Base-by-base conservation (phyloP, 768 basidiomycete genomes). In the Cantharellus anzutake region DNA sequence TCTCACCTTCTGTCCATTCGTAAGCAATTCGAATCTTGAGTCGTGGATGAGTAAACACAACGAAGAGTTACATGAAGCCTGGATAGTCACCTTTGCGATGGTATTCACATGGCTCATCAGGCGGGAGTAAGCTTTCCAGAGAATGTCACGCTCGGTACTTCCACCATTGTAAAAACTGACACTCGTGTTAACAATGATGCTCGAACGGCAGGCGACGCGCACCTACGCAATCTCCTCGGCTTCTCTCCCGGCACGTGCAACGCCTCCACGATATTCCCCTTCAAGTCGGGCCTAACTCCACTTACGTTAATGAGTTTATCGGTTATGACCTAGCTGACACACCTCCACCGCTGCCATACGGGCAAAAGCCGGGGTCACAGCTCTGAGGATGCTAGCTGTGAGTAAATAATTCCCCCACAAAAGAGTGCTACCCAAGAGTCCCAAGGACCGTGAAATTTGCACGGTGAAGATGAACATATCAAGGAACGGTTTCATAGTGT, bases 361-460 rank as follows among this genome's bases (percentile, higher is more conserved):
- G 0, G 93, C 94, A 70, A 98, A 98, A 0, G 92, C 86, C 0
- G 93, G 94, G 0, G 94, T 92, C 3, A 87, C 91, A 2, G 84
- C 82, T 37, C 81, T 76, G 2, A 97, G 71, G 44, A 96, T 84
- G 63, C 79, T 75, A 2, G 86, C 85, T 0, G 93, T 98, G n/a
- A 80, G 71, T 59, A 87, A 85, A 68, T 97, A 94, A 64, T 89
- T 92, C 37, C 74, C 73, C 66, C 88, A 88, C 5, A 97, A 74
- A 3, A 92, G 73, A 2, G 82, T 60, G 0, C 86, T 89, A 2
- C 93, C 94, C n/a, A 83, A 79, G 0, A 84, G 73, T 5, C 93
- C 93, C 16, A 97, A 79, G 0, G 88, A 86, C 14, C 82, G 80
- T 0, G 89, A 83, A 5, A 97, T 80, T 66, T 97, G 93, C 4